These are phyloP conservation scores for Parietichytrium sp. DNA, from an alignment of 108 stramenopile genomes.

Conservation along the genomic window DNA sequence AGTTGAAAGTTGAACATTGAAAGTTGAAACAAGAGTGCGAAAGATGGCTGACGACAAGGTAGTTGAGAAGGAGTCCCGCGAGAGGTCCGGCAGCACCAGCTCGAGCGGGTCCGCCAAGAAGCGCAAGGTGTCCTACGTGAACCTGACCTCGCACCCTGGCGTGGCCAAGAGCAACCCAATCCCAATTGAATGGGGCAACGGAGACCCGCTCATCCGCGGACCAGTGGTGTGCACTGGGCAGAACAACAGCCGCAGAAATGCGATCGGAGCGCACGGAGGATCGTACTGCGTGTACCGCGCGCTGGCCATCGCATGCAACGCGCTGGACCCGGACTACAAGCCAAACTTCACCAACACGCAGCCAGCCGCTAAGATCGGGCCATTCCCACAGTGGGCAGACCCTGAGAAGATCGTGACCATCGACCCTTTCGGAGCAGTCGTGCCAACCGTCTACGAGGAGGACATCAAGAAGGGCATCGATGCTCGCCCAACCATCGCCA, in stretches of 20 bases:
- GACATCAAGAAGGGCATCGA: constrained; percentile 95
- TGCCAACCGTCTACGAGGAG: constrained; percentile 71
- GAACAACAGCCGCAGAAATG: constrained; percentile 86
- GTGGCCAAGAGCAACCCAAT: constrained; percentile 87
- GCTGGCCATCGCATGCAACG: constrained; percentile 88
- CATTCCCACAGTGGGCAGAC: constrained; percentile 85
- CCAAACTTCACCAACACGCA: constrained; percentile 83
- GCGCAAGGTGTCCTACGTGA: neutral
- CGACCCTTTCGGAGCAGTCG: constrained; percentile 92
- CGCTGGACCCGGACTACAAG: constrained; percentile 86
- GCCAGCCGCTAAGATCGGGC: constrained; percentile 92
- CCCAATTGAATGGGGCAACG: constrained; percentile 84
- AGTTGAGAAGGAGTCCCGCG: neutral
- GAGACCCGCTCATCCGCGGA: constrained; percentile 78
- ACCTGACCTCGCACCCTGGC: constrained; percentile 21
- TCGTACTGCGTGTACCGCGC: constrained; percentile 95
- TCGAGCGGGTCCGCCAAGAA: neutral
- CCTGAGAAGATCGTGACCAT: constrained; percentile 88
- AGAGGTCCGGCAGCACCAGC: neutral
- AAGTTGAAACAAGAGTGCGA: neutral
- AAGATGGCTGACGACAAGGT: neutral
- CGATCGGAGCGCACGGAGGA: constrained; percentile 95
- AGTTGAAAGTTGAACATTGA: neutral
- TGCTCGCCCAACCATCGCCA: constrained; percentile 98
- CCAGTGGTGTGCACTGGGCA: constrained; percentile 90